Percentiles rank a stretch among this genome's conserved stretches.
These are phyloP conservation scores for Hypoxylon sp. DNA, from an alignment of 2,329 filamentous ascomycete genomes.

Conservation along the genomic window DNA sequence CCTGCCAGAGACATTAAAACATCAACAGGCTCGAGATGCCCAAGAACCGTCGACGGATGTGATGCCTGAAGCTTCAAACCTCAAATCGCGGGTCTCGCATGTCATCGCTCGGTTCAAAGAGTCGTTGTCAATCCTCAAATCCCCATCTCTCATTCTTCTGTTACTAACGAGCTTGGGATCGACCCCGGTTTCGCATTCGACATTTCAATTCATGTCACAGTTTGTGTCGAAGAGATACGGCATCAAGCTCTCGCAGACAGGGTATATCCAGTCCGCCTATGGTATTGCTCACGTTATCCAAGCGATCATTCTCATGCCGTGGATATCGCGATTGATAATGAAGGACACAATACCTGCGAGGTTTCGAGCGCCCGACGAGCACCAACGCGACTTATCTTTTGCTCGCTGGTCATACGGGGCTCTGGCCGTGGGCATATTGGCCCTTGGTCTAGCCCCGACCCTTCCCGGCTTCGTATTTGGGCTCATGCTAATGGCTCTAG, in stretches of 20 bases:
- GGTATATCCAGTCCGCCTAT: slow-evolving; percentile 46
- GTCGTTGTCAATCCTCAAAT: slow-evolving; percentile 42
- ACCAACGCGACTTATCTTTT: slow-evolving; percentile 42
- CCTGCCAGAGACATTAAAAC: slow-evolving; percentile 43
- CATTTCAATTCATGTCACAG: slow-evolving; percentile 42
- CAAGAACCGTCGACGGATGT: neutral
- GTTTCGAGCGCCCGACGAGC: slow-evolving; percentile 38
- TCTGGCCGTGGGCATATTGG: slow-evolving; percentile 37
- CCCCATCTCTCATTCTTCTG: slow-evolving; percentile 40
- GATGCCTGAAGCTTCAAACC: neutral
- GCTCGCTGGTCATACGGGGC: slow-evolving; percentile 42
- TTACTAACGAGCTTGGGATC: slow-evolving; percentile 32
- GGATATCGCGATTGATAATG: slow-evolving; percentile 37
- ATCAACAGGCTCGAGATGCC: slow-evolving; percentile 7
- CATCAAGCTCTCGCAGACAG: slow-evolving; percentile 42
- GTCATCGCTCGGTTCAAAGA: slow-evolving; percentile 35
- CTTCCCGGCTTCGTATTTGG: slow-evolving; percentile 42
- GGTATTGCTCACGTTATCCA: slow-evolving; percentile 42
- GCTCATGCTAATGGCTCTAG: slow-evolving; percentile 43
- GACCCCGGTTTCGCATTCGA: slow-evolving; percentile 32
- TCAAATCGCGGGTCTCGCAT: slow-evolving; percentile 29
- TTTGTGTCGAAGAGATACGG: slow-evolving; percentile 47
- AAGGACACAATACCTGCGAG: slow-evolving; percentile 30
- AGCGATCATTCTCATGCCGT: slow-evolving; percentile 43
- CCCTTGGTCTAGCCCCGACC: slow-evolving; percentile 41